Percentiles rank a stretch among this genome's conserved stretches.
These are phyloP conservation scores for Murraya paniculata DNA, from an alignment of 345 rosid genomes.

Conservation along the genomic window DNA sequence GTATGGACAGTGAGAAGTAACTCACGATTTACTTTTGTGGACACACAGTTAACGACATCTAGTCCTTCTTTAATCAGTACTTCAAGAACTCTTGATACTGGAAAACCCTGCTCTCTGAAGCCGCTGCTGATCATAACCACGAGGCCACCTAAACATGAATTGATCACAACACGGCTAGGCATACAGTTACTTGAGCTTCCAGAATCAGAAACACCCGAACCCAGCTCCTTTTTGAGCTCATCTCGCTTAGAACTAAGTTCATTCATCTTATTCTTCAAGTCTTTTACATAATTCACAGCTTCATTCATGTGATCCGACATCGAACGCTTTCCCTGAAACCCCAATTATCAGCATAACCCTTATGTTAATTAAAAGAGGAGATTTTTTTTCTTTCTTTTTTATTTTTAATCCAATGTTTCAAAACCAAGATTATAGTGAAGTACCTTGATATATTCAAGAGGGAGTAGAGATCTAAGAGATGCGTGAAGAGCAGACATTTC, in stretches of 20 bases:
- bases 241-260: conserved; percentile 45
- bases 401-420: neutral
- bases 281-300: conserved; percentile 61
- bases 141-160: conserved; percentile 37
- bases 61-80: conserved; percentile 48
- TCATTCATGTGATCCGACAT: conserved; percentile 73
- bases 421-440: neutral
- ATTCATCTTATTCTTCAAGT: conserved; percentile 38
- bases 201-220: conserved; percentile 12
- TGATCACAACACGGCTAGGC: conserved; percentile 29
- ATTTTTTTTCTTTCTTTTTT: neutral
- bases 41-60: conserved; percentile 43
- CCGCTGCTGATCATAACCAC: conserved; percentile 44
- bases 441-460: conserved; percentile 70
- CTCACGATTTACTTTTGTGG: conserved; percentile 43
- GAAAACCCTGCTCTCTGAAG: conserved; percentile 26
- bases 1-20: conserved; percentile 46
- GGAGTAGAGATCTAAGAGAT: conserved; percentile 66
- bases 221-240: conserved; percentile 32
- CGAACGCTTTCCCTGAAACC: conserved; percentile 75
- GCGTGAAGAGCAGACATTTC: conserved; percentile 64
- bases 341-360: neutral
- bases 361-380: no score
- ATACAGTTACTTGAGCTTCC: conserved; percentile 4
- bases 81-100: conserved; percentile 47